Evolutionary conservation across 305 asterid species (phyloP).

Genomic region (Withania somnifera): DNA sequence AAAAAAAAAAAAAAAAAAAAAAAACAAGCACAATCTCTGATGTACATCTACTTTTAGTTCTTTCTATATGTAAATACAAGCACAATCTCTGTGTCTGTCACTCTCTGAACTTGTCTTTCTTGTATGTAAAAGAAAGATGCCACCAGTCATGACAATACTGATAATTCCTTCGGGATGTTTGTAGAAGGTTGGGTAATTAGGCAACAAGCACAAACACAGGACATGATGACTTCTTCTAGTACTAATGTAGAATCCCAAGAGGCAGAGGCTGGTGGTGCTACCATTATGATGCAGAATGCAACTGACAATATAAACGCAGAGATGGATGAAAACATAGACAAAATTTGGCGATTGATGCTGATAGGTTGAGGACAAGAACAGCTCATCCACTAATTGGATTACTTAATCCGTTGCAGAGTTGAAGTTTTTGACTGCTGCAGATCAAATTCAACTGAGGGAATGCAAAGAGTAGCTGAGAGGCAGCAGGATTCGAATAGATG

Average conservation of each 20-base stretch:
- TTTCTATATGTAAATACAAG: too few relatives aligned
- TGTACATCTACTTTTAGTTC: too few relatives aligned
- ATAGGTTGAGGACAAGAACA: slow-evolving; percentile 17
- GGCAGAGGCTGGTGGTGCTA: background rate
- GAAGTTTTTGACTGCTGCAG: slow-evolving; percentile 16
- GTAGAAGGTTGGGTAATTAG: slow-evolving; percentile 17
- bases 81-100: too few relatives aligned
- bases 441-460: slow-evolving; percentile 15
- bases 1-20: too few relatives aligned
- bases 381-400: slow-evolving; percentile 11
- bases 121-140: too few relatives aligned
- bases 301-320: background rate
- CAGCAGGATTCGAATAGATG: background rate
- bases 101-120: too few relatives aligned
- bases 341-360: slow-evolving; percentile 14
- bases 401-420: slow-evolving; percentile 14
- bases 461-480: slow-evolving; percentile 16
- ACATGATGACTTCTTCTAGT: slow-evolving; percentile 11
- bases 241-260: background rate
- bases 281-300: background rate
- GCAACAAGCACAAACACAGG: too few relatives aligned
- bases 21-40: too few relatives aligned
- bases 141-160: background rate
- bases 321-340: background rate
- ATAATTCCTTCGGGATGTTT: slow-evolving; percentile 7